A percentile compares a stretch with the other conserved stretches of the same genome.
Conservation (phyloP, 768 basidiomycete species). For the Naganishia vishniacii region DNA sequence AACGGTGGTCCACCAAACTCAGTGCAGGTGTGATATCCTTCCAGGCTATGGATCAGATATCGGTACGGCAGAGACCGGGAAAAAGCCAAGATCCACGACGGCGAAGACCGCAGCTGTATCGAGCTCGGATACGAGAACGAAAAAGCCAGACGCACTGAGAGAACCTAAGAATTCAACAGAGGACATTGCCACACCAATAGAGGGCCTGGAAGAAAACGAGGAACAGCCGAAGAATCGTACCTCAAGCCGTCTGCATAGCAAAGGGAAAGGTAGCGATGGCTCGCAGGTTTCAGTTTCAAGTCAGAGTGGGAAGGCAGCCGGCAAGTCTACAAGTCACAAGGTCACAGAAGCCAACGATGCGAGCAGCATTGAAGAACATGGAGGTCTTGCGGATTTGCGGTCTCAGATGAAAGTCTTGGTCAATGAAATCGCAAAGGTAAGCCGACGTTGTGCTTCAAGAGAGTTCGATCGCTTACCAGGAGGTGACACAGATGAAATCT, state of each 20-base stretch:
- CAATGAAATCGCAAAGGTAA: slow-evolving; percentile 2
- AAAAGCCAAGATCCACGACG: not conserved
- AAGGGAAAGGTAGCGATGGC: not conserved
- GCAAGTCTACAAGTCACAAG: not conserved
- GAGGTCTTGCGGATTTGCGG: not conserved
- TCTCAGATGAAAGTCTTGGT: slow-evolving; percentile 5
- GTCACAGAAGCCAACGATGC: not conserved
- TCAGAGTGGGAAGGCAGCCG: not conserved
- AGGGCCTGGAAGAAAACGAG: not conserved
- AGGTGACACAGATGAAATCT: slow-evolving; percentile 1
- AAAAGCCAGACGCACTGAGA: not conserved
- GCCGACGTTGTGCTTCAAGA: not conserved
- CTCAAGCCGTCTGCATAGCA: slow-evolving; percentile 4
- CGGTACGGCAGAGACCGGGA: not conserved
- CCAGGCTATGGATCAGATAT: slow-evolving; percentile 8
- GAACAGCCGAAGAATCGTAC: not conserved
- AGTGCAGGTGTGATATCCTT: too few species aligned
- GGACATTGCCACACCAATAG: not conserved
- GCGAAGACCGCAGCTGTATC: not conserved
- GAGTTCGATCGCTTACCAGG: not conserved
- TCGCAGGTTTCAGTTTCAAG: not conserved
- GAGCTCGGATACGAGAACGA: not conserved
- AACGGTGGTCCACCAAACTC: not conserved
- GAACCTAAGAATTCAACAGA: slow-evolving; percentile 13
- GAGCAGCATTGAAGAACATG: not conserved